Evolutionary conservation across 192 early-diverging fungal species (phyloP), one percentile per base, ranked within the genome.

Genomic region (Coemansia sp.): DNA sequence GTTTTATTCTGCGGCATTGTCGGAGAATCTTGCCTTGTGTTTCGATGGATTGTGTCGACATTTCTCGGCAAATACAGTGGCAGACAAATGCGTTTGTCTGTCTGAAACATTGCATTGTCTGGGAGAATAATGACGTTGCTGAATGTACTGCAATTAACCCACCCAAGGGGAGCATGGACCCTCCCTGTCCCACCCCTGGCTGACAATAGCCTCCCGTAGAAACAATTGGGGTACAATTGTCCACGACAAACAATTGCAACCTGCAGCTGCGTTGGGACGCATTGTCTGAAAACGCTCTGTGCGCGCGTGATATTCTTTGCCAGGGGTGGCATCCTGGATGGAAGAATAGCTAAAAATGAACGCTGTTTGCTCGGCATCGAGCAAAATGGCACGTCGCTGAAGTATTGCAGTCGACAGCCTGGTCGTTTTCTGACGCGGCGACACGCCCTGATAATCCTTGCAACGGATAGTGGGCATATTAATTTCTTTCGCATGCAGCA

Each of bases 241-340:
- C 49, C 17, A 17, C 7, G 3, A 7, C 49, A 21, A 53, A 53
- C 51, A 53, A 53, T 23, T 2, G 24, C 51, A 10, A 27, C 23
- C 51, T 53, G 51, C 51, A 24, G 24, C 15, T 1, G 51, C 22
- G 51, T 53, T 53, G 51, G 51, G 51, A 27, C 19, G 51, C 51
- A 53, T 53, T 53, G 51, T 53, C 23, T 5, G 23, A 53, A 22
- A 53, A 53, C 24, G 51, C 51, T 27, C 51, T 24, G 51, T 53
- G 51, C 51, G 51, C 51, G 17, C 17, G 51, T 53, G 51, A 53
- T 27, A 53, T 53, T 53, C 51, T 2, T 24, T 53, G 24, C 17
- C 2, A 24, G 10, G 23, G 51, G 49, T 12, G 17, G 21, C 24
- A 53, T 53, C 51, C 23, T 21, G 51, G 51, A 53, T 53, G 51